Percentiles rank a stretch among this genome's conserved stretches.
Evolutionary conservation across 2,329 filamentous ascomycete genomes (phyloP).

Genomic region (Phaeosphaeriaceae sp.): DNA sequence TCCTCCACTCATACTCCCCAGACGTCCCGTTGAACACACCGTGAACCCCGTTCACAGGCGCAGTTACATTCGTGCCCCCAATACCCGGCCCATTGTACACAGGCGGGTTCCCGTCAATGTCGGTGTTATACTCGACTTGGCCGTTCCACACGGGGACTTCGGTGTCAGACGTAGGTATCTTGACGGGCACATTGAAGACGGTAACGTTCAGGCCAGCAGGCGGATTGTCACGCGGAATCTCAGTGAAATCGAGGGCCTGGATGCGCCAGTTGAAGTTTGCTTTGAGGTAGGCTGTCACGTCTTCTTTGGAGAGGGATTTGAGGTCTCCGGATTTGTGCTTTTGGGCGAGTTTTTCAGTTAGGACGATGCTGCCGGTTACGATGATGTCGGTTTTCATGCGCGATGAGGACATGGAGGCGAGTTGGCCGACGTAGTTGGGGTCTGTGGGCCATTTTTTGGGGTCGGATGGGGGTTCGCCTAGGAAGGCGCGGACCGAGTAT

Average conservation of each 20-base stretch:
- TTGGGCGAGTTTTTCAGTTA: slow-evolving; percentile 45
- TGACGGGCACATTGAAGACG: slow-evolving; percentile 31
- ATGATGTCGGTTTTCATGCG: slow-evolving; percentile 44
- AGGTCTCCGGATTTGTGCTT: slow-evolving; percentile 34
- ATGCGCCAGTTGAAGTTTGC: slow-evolving; percentile 42
- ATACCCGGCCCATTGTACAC: slow-evolving; percentile 24
- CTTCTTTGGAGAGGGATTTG: slow-evolving; percentile 26
- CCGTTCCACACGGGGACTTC: slow-evolving; percentile 37
- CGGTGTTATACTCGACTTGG: slow-evolving; percentile 26
- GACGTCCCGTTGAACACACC: slow-evolving; percentile 17
- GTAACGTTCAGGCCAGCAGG: slow-evolving; percentile 40
- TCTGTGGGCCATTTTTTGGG: slow-evolving; percentile 45
- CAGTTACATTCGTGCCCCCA: slow-evolving; percentile 21
- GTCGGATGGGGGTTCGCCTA: slow-evolving; percentile 32
- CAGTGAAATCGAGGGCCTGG: slow-evolving; percentile 35
- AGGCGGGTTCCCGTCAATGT: slow-evolving; percentile 37
- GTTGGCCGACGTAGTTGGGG: slow-evolving; percentile 51
- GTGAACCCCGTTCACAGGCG: slow-evolving; percentile 10
- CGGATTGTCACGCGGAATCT: slow-evolving; percentile 35
- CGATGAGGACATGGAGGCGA: slow-evolving; percentile 47
- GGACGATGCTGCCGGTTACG: slow-evolving; percentile 50
- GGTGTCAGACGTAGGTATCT: slow-evolving; percentile 28
- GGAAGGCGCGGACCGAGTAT: slow-evolving; percentile 41
- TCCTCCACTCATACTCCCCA: slow-evolving; percentile 24
- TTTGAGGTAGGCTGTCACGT: slow-evolving; percentile 34